Evolutionary conservation across 306 rosid species (phyloP).

Genomic region (Ceratonia siliqua): DNA sequence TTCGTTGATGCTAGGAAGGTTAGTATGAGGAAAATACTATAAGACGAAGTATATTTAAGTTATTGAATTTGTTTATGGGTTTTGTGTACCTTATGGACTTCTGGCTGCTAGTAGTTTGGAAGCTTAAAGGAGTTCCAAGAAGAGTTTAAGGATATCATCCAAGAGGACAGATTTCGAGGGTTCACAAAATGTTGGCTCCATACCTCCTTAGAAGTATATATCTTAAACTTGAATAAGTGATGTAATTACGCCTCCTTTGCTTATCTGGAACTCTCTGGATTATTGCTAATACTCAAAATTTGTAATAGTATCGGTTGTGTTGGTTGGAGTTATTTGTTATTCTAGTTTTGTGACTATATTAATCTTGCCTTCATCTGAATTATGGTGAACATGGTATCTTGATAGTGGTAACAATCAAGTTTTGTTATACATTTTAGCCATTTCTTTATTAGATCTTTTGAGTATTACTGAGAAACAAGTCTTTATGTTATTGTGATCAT

Average conservation of each 20-base stretch:
- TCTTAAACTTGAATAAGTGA: conserved; percentile 37
- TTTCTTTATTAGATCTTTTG: conserved; percentile 3
- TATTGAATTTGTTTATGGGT: conserved; percentile 31
- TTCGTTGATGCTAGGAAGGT: conserved; percentile 99
- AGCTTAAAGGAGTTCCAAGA: conserved; percentile 98
- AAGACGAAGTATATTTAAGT: conserved; percentile 28
- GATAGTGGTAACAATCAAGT: background rate
- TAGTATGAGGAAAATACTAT: conserved; percentile 41
- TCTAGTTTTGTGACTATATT: conserved; percentile 11
- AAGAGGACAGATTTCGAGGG: conserved; percentile 97
- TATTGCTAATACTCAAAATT: conserved; percentile 2
- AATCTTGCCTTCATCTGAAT: conserved; percentile 5
- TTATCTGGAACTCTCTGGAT: conserved; percentile 21
- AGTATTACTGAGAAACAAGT: too few relatives aligned
- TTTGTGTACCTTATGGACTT: conserved; percentile 27
- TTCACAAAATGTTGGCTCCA: conserved; percentile 96
- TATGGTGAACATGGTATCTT: background rate
- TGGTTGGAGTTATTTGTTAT: conserved; percentile 19
- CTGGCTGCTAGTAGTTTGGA: conserved; percentile 67
- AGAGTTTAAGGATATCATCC: conserved; percentile 96
- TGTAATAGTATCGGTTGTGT: background rate
- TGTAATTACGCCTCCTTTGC: conserved; percentile 1
- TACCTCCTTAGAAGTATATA: conserved; percentile 90
- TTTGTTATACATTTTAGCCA: conserved; percentile 9
- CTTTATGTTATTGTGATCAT: background rate